These are phyloP conservation scores for Pythium plurisporium DNA, from an alignment of 352 stramenopile species.

Conservation along the genomic window DNA sequence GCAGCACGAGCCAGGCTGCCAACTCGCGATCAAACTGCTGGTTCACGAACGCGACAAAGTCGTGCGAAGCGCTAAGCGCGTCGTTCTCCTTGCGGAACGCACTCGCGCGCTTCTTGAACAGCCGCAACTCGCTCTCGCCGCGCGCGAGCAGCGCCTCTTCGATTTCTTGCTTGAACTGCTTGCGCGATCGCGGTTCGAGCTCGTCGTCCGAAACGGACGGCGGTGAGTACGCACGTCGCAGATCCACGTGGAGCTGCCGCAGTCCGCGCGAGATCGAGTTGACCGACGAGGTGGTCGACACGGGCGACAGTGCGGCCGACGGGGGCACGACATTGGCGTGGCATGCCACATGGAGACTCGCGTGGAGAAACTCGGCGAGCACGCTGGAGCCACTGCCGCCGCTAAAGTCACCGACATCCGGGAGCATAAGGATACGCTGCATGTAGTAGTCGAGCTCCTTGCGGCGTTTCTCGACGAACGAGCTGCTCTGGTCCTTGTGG, in stretches of 20 bases:
- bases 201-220: slow-evolving; percentile 17
- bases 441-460: slow-evolving; percentile 83
- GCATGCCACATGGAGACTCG: slow-evolving; percentile 30
- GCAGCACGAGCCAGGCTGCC: slow-evolving; percentile 46
- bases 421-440: slow-evolving; percentile 76
- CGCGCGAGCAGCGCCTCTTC: slow-evolving; percentile 53
- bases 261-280: slow-evolving; percentile 17
- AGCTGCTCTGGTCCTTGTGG: slow-evolving; percentile 58
- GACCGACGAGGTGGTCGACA: slow-evolving; percentile 19
- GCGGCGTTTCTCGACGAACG: slow-evolving; percentile 70
- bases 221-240: slow-evolving; percentile 30
- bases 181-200: slow-evolving; percentile 26
- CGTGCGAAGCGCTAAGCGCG: slow-evolving; percentile 32
- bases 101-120: slow-evolving; percentile 65
- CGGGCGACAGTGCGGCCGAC: slow-evolving; percentile 16
- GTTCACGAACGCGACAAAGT: slow-evolving; percentile 50
- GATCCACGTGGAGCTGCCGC: slow-evolving; percentile 35
- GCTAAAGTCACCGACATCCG: slow-evolving; percentile 58
- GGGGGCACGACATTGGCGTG: slow-evolving; percentile 13
- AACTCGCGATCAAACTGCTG: slow-evolving; percentile 55
- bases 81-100: slow-evolving; percentile 74
- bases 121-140: slow-evolving; percentile 48
- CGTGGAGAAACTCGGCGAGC: slow-evolving; percentile 60
- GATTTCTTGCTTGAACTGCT: slow-evolving; percentile 59
- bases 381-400: slow-evolving; percentile 44